Base-by-base conservation (phyloP, 495 filamentous ascomycete species). In the Xylaria flabelliformis region DNA sequence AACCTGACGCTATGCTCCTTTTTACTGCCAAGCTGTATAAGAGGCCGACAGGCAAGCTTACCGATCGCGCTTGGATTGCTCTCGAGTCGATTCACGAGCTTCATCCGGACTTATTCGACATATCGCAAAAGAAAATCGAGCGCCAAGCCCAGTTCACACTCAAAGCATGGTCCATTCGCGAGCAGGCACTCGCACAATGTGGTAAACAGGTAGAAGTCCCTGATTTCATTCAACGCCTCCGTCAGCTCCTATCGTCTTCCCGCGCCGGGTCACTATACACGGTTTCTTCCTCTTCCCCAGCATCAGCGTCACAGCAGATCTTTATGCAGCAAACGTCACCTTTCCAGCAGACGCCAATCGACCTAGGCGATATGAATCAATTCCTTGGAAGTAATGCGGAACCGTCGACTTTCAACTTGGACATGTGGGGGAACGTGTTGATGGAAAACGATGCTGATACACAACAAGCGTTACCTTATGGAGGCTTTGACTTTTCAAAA, bases 1-100 rank as follows among this genome's bases (percentile, higher is more conserved):
- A 86, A 67, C 67, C 84, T 19, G 84, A 85, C 59, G 77, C 83
- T 10, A 85, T 86, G 65, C 77, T 84, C 64, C 87, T 84, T 74
- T 73, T 87, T 55, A 76, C 83, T 3, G 83, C 79, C 59, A 84
- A 86, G 71, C 79, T 88, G 15, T 82, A 81, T 39, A 74, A 79
- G 51, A 81, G 84, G 19, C 83, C 80, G 0, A 82, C 80, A n/a
- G 86, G 85, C 42, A 71, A 67, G 2, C 77, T 86, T 15, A 83
- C 83, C 24, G 85, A 87, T 29, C 77, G 84, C 26, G 84, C 83
- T 13, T 88, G 87, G 87, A 56, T 64, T n/a, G 78, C 80, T 64
- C 76, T 86, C 32, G 72, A 76, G 13, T 69, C 73, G 9, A 72
- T 82, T 17, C 85, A 82, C 73, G 72, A 79, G 0, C 75, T 79